Evolutionary conservation across 2,329 filamentous ascomycete genomes (phyloP).

Genomic region (Curvularia spicifera): DNA sequence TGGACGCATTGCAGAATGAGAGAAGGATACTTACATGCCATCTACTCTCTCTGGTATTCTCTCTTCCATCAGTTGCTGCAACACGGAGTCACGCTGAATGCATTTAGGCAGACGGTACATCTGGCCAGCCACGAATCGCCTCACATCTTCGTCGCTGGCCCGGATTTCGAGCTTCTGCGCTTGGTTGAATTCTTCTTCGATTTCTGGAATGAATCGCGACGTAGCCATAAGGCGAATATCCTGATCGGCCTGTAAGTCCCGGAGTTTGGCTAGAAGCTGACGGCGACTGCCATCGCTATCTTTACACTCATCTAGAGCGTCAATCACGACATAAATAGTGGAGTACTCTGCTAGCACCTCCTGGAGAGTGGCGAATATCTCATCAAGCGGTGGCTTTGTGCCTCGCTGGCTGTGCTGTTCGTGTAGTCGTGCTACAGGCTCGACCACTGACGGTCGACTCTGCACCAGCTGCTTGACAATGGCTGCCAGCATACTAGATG

Average conservation of each 20-base stretch:
- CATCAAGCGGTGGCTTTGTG: slow-evolving; percentile 15
- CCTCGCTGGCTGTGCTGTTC: slow-evolving; percentile 5
- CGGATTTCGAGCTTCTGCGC: background rate
- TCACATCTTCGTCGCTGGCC: background rate
- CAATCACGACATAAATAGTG: slow-evolving; percentile 31
- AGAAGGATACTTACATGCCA: background rate
- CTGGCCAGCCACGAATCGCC: background rate
- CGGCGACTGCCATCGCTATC: slow-evolving; percentile 11
- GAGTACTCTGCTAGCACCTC: slow-evolving; percentile 10
- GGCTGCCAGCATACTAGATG: background rate
- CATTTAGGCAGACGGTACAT: background rate
- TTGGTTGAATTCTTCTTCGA: slow-evolving; percentile 15
- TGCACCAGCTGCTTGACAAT: slow-evolving; percentile 16
- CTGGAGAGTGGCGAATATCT: slow-evolving; percentile 12
- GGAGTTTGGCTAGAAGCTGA: slow-evolving; percentile 7
- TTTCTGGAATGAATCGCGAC: slow-evolving; percentile 27
- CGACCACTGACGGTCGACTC: background rate
- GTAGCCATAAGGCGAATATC: slow-evolving; percentile 20
- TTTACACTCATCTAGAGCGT: slow-evolving; percentile 46
- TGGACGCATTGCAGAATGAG: background rate
- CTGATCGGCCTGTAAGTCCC: slow-evolving; percentile 2
- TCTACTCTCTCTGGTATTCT: background rate
- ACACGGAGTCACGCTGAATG: background rate
- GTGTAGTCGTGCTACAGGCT: slow-evolving; percentile 9
- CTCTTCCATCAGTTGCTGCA: background rate